Conservation (phyloP, 2,329 filamentous ascomycete genomes). For the Penicillium sp. region DNA sequence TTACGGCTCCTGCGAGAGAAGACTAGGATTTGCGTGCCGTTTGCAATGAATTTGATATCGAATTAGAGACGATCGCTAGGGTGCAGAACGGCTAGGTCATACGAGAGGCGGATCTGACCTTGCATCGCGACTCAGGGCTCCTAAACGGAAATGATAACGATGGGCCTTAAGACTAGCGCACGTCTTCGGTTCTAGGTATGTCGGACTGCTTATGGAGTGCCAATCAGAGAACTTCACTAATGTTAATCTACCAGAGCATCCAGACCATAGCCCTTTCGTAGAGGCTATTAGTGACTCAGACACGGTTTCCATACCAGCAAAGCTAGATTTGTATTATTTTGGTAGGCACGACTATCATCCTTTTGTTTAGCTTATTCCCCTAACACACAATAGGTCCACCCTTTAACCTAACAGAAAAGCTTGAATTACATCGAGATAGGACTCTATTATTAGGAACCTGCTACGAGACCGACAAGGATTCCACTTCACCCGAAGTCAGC, state of each 20-base stretch:
- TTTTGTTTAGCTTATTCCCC: neutral
- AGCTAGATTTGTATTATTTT: neutral
- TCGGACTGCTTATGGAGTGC: too few relatives aligned
- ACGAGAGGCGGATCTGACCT: neutral
- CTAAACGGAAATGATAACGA: neutral
- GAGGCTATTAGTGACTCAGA: conserved; percentile 6
- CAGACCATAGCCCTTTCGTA: neutral
- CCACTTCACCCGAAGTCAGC: neutral
- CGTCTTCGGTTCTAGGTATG: conserved; percentile 1
- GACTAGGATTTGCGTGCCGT: conserved; percentile 1
- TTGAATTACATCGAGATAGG: neutral
- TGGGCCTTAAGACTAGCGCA: neutral
- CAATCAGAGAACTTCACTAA: too few relatives aligned
- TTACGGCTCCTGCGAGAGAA: neutral
- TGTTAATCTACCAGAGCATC: conserved; percentile 2
- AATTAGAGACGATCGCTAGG: conserved; percentile 13
- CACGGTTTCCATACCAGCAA: neutral
- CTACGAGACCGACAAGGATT: neutral
- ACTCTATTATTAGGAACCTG: too few relatives aligned
- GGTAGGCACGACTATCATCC: conserved; percentile 1
- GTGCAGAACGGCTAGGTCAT: conserved; percentile 1
- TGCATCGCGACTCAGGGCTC: neutral
- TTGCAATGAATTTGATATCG: conserved; percentile 17
- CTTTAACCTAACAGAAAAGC: neutral
- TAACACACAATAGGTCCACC: conserved; percentile 1